Base-by-base conservation (phyloP, 805 yeast species). In the Jamesozyma gamospora region DNA sequence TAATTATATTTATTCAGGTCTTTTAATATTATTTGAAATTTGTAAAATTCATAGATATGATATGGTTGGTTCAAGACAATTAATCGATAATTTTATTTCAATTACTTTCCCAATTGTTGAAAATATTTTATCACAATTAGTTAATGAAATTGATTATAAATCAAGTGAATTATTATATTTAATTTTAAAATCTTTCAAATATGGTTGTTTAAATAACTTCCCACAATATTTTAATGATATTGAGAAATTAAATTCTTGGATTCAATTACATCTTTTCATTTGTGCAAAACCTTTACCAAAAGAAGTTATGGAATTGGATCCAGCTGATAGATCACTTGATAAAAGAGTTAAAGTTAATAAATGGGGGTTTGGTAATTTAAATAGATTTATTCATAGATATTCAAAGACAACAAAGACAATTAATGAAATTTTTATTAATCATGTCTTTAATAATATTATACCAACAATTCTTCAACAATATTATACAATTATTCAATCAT, bases 281-380 rank as follows among this genome's bases (percentile, higher is more conserved):
- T 69, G 78, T 40, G 72, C 75, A 46, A 69, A 72, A 65, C 65
- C 64, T 7, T 64, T 77, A 12, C 84, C 84, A 1, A 48, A 60
- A 3, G 73, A 71, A 45, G 71, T 79, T 1, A 44, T 69, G 48
- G 66, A 67, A 9, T 45, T 71, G 3, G 73, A 72, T 21, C 65
- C 69, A 11, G 65, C 70, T 15, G 79, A 74, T 41, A 68, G 75
- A 41, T 52, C 56, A 36, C 56, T 62, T 30, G 72, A 57, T 48
- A 68, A 52, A 51, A 65, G 80, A 72, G 79, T 67, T 55, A 90
- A 77, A 61, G 77, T 75, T 52, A 88, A 70, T 65, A 92, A 92
- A 60, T 90, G 98, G 97, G 78, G 90, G 4, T 77, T 77, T 49
- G 86, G 83, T 30, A 86, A 86, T 56, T 56, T 88, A 37, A 73